Conservation (phyloP, 495 filamentous ascomycete species). For the Aspergillus egyptiacus region DNA sequence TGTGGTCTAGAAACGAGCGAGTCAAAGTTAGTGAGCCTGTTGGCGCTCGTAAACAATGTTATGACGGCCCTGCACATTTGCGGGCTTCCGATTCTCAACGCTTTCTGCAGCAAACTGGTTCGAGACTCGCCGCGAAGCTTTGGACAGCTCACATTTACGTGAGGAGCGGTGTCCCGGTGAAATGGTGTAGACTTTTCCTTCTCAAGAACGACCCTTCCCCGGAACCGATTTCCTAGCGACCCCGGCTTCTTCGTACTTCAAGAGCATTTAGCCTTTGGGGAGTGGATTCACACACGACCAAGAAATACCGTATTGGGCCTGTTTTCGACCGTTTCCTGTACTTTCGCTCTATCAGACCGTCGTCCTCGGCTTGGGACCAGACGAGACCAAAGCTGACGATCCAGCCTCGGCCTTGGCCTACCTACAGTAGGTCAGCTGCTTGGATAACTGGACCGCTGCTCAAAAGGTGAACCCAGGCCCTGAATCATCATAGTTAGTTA, state of each 20-base stretch:
- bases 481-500: background rate
- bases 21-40: no score
- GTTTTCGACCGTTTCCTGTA: background rate
- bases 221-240: background rate
- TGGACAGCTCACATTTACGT: conserved; percentile 1
- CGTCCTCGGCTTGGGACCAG: background rate
- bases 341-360: background rate
- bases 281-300: background rate
- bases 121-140: conserved; percentile 8
- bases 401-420: background rate
- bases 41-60: no score
- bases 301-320: background rate
- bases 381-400: background rate
- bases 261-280: no score
- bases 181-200: conserved; percentile 8
- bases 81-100: no score
- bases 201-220: background rate
- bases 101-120: no score
- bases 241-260: background rate
- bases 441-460: no score
- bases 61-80: no score
- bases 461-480: no score
- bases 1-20: background rate
- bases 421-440: background rate
- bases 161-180: conserved; percentile 9